Evolutionary conservation across 495 filamentous ascomycete genomes (phyloP).

Genomic region (Cercophora sp.): DNA sequence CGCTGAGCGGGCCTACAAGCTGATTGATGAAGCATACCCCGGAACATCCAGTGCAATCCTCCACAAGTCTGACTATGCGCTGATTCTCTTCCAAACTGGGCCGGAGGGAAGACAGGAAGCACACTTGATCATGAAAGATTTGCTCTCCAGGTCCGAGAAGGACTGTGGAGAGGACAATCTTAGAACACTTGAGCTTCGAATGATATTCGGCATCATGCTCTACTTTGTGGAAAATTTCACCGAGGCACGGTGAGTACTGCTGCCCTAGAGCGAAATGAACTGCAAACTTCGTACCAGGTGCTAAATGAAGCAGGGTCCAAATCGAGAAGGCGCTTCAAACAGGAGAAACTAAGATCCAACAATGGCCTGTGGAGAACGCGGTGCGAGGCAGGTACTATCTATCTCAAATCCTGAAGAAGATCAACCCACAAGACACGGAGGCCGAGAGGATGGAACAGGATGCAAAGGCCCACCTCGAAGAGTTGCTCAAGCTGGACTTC

Average conservation of each 20-base stretch:
- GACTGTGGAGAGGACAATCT: slow-evolving; percentile 1
- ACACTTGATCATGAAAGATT: not conserved
- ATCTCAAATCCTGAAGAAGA: not conserved
- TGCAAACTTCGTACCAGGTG: too few species aligned
- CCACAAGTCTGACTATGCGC: not conserved
- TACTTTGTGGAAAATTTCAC: not conserved
- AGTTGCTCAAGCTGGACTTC: not conserved
- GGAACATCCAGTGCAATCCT: not conserved
- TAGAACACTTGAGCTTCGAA: not conserved
- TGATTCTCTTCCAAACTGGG: not conserved
- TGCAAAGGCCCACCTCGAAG: not conserved
- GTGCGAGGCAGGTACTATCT: not conserved
- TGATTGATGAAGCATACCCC: not conserved
- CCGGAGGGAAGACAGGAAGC: not conserved
- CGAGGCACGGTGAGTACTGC: not conserved
- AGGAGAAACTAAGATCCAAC: not conserved
- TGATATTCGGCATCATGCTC: not conserved
- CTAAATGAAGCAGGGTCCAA: not conserved
- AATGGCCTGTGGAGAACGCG: not conserved
- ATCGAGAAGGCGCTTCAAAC: not conserved
- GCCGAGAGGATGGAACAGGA: not conserved
- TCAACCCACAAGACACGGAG: not conserved
- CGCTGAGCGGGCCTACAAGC: not conserved
- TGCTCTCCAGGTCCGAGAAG: not conserved
- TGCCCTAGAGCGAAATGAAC: not conserved